phyloP scores from a whole-genome alignment of 306 rosid species.

The Delonix regia region DNA sequence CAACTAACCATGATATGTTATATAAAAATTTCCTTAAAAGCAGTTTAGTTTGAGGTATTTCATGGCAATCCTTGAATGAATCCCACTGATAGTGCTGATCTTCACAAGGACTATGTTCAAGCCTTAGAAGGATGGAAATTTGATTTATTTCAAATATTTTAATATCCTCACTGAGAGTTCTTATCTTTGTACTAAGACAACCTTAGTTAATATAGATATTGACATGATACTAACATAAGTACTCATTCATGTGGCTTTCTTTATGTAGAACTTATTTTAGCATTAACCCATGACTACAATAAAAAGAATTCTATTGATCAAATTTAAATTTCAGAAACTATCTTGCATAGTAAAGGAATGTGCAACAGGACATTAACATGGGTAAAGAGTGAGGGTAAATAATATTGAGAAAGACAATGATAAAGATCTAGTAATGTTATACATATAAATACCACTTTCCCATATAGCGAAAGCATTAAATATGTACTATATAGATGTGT shows the following conservation, averaged over 20 bases:
- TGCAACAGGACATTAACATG: background rate
- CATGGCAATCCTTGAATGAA: constrained; percentile 64
- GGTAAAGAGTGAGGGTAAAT: background rate
- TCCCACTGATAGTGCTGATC: constrained; percentile 76
- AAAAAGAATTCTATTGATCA: background rate
- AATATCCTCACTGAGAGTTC: constrained; percentile 63
- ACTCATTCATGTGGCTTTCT: constrained; percentile 79
- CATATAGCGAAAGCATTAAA: background rate
- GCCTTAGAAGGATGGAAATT: constrained; percentile 73
- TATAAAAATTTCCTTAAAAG: constrained; percentile 66
- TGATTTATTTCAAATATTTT: constrained; percentile 56
- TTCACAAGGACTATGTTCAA: constrained; percentile 50
- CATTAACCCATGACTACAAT: constrained; percentile 82
- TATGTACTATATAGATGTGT: background rate
- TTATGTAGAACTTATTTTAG: constrained; percentile 80
- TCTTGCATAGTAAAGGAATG: background rate
- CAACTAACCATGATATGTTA: constrained; percentile 84
- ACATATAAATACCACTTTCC: background rate
- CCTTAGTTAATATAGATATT: constrained; percentile 75
- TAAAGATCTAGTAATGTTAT: background rate
- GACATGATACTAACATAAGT: constrained; percentile 71
- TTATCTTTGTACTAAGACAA: constrained; percentile 75
- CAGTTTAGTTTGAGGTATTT: constrained; percentile 66
- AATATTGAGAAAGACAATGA: background rate
- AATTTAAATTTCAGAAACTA: constrained; percentile 12